Percentiles rank a stretch among this genome's conserved stretches.
These are phyloP conservation scores for Vitis hybrid DNA, from an alignment of 177 flowering plant genomes.

Conservation along the genomic window DNA sequence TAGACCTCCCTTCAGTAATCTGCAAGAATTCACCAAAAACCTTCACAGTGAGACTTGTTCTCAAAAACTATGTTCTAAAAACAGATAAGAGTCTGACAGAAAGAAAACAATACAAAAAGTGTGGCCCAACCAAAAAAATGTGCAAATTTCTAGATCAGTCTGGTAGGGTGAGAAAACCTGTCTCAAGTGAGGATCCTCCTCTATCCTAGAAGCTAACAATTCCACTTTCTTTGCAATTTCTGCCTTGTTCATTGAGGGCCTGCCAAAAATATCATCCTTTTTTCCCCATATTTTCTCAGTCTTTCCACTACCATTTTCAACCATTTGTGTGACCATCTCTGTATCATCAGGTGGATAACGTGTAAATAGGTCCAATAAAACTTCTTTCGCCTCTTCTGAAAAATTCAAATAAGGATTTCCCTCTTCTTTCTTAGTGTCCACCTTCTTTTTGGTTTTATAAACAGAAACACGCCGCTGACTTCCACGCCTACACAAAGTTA, in stretches of 20 bases:
- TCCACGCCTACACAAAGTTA: constrained; percentile 45
- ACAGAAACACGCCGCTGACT: constrained; percentile 62
- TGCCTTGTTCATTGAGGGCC: constrained; percentile 38
- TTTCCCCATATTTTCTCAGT: constrained; percentile 14
- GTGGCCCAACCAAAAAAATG: not conserved
- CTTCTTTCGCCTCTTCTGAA: constrained; percentile 58
- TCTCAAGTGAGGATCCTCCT: constrained; percentile 34
- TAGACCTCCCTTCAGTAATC: constrained; percentile 62
- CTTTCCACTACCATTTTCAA: constrained; percentile 18
- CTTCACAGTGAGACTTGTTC: not conserved
- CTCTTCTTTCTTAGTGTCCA: constrained; percentile 13
- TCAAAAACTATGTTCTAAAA: not conserved
- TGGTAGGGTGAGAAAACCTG: constrained; percentile 39
- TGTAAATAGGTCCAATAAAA: constrained; percentile 61
- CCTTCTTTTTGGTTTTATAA: constrained; percentile 36
- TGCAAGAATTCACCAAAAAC: constrained; percentile 34
- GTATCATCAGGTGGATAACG: constrained; percentile 68
- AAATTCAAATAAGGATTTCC: constrained; percentile 43
- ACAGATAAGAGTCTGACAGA: not conserved
- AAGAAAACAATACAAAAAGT: not conserved
- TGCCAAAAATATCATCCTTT: constrained; percentile 54
- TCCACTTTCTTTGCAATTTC: constrained; percentile 57
- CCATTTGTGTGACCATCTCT: constrained; percentile 28
- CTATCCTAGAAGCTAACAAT: constrained; percentile 38
- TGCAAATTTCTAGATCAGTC: not conserved